A percentile compares a stretch with the other conserved stretches of the same genome.
phyloP scores from a whole-genome alignment of 1,284 basidiomycete genomes.

The Ceratorhiza oryzae-sativae region DNA sequence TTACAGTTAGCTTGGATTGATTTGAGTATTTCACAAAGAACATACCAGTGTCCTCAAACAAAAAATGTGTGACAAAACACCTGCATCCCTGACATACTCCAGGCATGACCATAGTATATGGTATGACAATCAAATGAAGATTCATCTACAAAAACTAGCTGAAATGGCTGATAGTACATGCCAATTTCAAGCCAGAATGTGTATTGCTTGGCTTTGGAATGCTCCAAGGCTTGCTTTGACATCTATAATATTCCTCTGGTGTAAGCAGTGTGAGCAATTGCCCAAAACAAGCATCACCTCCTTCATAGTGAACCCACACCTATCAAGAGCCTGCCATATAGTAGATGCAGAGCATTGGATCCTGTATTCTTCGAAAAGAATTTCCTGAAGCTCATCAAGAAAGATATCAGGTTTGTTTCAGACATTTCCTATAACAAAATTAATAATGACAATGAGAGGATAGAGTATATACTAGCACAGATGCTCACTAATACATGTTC shows the following conservation, averaged over 20 bases:
- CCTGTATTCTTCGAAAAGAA: constrained; percentile 9
- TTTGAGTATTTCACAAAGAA: neutral
- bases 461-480: neutral
- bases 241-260: constrained; percentile 2
- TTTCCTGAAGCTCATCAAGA: constrained; percentile 34
- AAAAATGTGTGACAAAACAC: constrained; percentile 29
- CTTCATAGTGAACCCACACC: constrained; percentile 28
- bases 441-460: neutral
- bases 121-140: constrained; percentile 31
- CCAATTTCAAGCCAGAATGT: constrained; percentile 14
- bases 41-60: constrained; percentile 39
- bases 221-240: constrained; percentile 8
- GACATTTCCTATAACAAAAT: constrained; percentile 34
- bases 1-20: too few relatives aligned
- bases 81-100: constrained; percentile 33
- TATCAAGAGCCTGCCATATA: constrained; percentile 16
- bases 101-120: constrained; percentile 25
- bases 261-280: neutral
- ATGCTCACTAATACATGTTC: neutral
- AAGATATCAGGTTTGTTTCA: constrained; percentile 35
- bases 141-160: constrained; percentile 43
- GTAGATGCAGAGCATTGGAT: constrained; percentile 13
- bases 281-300: neutral
- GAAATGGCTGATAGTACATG: constrained; percentile 8
- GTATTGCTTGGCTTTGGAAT: neutral